Evolutionary conservation across 192 early-diverging fungal species (phyloP), one percentile per base, ranked within the genome.

Genomic region (Allomyces macrogynus): DNA sequence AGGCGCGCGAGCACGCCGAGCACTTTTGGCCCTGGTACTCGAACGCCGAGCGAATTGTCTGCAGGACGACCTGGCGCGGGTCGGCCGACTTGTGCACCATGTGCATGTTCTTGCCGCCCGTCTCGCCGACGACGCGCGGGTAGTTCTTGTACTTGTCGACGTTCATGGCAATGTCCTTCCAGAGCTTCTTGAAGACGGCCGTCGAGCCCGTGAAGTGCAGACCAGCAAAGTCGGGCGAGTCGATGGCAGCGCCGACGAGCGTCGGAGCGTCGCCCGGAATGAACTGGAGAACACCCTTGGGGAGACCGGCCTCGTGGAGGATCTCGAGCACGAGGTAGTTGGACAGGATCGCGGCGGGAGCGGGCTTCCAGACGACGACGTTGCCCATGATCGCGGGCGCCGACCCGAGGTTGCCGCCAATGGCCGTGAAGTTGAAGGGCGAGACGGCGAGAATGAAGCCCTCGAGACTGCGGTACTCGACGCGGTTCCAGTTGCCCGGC

Each of bases 21-120:
- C 95, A 98, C 80, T 98, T 98, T 76, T 98, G 95, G 43, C 95
- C 95, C 74, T 89, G 87, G 86, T 87, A 98, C 81, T 98, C 95
- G 72, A 98, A 98, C 0, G 89, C 80, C 20, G 81, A 86, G 63
- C 95, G 86, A 69, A 98, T 84, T 43, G 95, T 95, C 75, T 90
- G 87, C 69, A 86, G 66, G 69, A 87, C 95, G 16, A 89, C 92
- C 57, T 84, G 80, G 43, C 76, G 77, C 26, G 87, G 75, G 74
- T 89, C 84, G 57, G 86, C 90, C 63, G 73, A 70, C 70, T 87
- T 80, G 76, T 96, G 93, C 61, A 95, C 71, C 64, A 98, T 76
- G 70, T 98, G 95, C 83, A 91, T 94, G 86, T 98, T 98, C 81
- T 98, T 98, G 65, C 95, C 95, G 72, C 95, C 95, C 26, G 95